Percentiles rank a stretch among this genome's conserved stretches.
Evolutionary conservation across 2,329 filamentous ascomycete genomes (phyloP).

Genomic region (Cladosporium velox): DNA sequence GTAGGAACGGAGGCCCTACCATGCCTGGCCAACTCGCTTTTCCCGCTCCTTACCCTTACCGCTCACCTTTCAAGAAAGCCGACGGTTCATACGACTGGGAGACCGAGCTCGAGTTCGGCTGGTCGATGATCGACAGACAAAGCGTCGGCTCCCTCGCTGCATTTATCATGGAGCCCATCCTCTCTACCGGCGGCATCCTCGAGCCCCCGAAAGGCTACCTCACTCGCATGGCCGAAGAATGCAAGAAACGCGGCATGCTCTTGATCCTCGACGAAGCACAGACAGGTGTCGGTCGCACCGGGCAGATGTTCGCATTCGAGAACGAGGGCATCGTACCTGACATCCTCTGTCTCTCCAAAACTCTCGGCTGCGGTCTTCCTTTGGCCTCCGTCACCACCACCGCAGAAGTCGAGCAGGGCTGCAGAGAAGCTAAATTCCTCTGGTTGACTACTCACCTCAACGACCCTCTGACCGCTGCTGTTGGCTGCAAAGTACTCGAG

Average conservation of each 20-base stretch:
- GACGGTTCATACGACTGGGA: conserved; percentile 68
- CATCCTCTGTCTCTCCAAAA: conserved; percentile 43
- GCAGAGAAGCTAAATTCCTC: conserved; percentile 25
- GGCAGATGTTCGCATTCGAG: conserved; percentile 34
- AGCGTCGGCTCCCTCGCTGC: conserved; percentile 64
- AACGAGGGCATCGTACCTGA: conserved; percentile 43
- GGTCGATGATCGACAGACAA: conserved; percentile 60
- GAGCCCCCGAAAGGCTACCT: conserved; percentile 22
- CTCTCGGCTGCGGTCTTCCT: conserved; percentile 30
- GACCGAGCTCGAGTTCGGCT: conserved; percentile 64
- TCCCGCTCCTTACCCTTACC: conserved; percentile 62
- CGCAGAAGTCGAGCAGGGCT: conserved; percentile 25
- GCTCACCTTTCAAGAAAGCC: conserved; percentile 60
- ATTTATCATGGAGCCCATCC: conserved; percentile 63
- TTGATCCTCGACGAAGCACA: conserved; percentile 41
- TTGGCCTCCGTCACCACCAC: conserved; percentile 29
- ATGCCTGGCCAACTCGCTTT: conserved; percentile 61
- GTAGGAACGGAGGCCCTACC: conserved; percentile 48
- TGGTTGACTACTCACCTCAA: conserved; percentile 33
- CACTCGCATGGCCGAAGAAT: conserved; percentile 26
- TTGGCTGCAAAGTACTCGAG: conserved; percentile 32
- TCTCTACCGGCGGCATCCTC: conserved; percentile 55
- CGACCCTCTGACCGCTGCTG: conserved; percentile 31
- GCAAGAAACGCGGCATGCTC: conserved; percentile 38
- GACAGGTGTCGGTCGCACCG: conserved; percentile 40